phyloP scores from a whole-genome alignment of 2,329 filamentous ascomycete genomes.

The Mycosphaerella arachidis region DNA sequence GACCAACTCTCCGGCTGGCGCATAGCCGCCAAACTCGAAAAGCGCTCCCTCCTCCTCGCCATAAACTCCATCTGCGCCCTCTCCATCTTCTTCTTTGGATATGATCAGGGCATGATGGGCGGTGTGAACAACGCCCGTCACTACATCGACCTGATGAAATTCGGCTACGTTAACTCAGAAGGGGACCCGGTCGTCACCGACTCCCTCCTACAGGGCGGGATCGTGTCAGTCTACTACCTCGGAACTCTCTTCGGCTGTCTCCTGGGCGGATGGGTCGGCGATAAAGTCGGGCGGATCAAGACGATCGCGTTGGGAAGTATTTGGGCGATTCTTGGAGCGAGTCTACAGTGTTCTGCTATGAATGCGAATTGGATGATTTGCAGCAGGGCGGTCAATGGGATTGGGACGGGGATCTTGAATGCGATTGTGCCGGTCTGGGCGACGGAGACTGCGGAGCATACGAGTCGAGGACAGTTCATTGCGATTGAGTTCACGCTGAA shows the following conservation, averaged over 20 bases:
- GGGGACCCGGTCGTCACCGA: conserved; percentile 51
- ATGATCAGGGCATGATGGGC: conserved; percentile 45
- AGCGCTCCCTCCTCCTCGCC: conserved; percentile 53
- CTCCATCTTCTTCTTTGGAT: conserved; percentile 64
- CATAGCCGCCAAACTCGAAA: conserved; percentile 44
- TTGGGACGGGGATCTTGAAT: conserved; percentile 66
- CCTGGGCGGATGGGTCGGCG: conserved; percentile 60
- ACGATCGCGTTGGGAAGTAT: conserved; percentile 57
- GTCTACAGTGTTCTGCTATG: conserved; percentile 61
- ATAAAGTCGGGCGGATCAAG: conserved; percentile 58
- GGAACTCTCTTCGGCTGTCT: conserved; percentile 62
- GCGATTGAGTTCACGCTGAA: conserved; percentile 63
- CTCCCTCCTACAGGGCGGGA: conserved; percentile 59
- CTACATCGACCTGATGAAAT: conserved; percentile 62
- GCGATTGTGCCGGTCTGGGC: conserved; percentile 69
- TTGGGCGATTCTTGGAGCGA: conserved; percentile 48
- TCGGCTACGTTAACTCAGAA: conserved; percentile 52
- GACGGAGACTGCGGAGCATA: conserved; percentile 65
- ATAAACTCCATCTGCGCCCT: conserved; percentile 61
- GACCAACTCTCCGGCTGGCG: conserved; percentile 25
- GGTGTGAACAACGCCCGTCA: conserved; percentile 63
- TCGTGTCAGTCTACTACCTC: conserved; percentile 55
- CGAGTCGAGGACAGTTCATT: conserved; percentile 53
- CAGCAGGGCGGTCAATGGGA: conserved; percentile 32
- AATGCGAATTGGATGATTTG: conserved; percentile 62